Conservation (phyloP, 352 stramenopile genomes). For the Plasmopara muralis region DNA sequence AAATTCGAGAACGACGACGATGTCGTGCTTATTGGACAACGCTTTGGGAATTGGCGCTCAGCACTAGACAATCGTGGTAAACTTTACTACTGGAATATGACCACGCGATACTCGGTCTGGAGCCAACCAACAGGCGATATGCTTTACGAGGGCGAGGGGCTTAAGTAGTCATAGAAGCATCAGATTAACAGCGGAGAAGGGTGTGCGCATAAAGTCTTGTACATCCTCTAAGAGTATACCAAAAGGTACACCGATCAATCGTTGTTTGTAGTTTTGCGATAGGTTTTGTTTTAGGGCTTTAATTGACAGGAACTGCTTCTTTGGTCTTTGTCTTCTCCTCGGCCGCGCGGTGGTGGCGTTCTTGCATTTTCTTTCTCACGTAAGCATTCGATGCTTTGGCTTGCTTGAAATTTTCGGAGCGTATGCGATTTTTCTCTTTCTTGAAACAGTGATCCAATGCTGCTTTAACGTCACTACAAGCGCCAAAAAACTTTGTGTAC, state of each 20-base stretch:
- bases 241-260: neutral
- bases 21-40: constrained; percentile 75
- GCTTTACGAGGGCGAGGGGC: constrained; percentile 44
- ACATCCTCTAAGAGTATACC: neutral
- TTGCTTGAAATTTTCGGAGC: constrained; percentile 55
- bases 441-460: constrained; percentile 76
- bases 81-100: constrained; percentile 86
- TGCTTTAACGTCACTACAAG: constrained; percentile 64
- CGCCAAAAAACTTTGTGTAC: constrained; percentile 69
- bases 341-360: constrained; percentile 35
- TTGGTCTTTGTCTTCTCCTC: constrained; percentile 18
- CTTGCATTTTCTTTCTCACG: constrained; percentile 73
- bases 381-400: constrained; percentile 62
- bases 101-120: constrained; percentile 77
- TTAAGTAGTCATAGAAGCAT: constrained; percentile 14
- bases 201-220: too few relatives aligned
- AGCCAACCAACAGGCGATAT: constrained; percentile 55
- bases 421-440: constrained; percentile 54
- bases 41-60: constrained; percentile 78
- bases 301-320: neutral
- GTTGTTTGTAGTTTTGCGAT: neutral
- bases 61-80: constrained; percentile 81
- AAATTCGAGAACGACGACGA: constrained; percentile 38
- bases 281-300: too few relatives aligned
- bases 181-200: neutral